phyloP scores from a whole-genome alignment of 306 rosid species.

The Medicago lupulina region DNA sequence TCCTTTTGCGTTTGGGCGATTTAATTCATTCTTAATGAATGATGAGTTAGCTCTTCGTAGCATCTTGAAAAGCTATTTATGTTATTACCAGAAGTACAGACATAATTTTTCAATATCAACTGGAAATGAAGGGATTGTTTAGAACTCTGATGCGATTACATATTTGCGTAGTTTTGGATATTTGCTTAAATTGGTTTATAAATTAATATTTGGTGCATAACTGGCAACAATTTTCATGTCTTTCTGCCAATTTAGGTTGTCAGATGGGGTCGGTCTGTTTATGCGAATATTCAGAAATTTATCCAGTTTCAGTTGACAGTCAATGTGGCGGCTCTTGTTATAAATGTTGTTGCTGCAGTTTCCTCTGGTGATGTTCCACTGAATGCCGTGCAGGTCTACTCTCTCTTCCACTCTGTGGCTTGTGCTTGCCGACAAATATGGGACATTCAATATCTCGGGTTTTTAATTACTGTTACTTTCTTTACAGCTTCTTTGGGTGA shows the following conservation, averaged over 20 bases:
- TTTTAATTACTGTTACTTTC: constrained; percentile 16
- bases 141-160: constrained; percentile 14
- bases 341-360: constrained; percentile 89
- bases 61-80: constrained; percentile 32
- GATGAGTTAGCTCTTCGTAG: constrained; percentile 1
- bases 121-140: constrained; percentile 10
- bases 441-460: constrained; percentile 24
- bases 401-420: constrained; percentile 31
- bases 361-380: constrained; percentile 93
- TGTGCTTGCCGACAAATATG: constrained; percentile 7
- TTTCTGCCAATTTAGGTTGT: constrained; percentile 70
- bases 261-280: constrained; percentile 98
- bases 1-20: neutral
- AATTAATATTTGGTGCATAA: constrained; percentile 13
- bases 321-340: constrained; percentile 93
- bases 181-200: constrained; percentile 18
- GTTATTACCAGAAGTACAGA: constrained; percentile 17
- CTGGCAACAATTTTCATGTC: constrained; percentile 10
- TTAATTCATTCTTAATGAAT: constrained; percentile 13
- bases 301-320: constrained; percentile 99
- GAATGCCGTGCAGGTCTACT: constrained; percentile 94
- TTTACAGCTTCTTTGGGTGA: constrained; percentile 96
- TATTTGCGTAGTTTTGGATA: constrained; percentile 3
- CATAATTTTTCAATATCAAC: constrained; percentile 13
- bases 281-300: constrained; percentile 98